A percentile compares a stretch with the other conserved stretches of the same genome.
Evolutionary conservation across 441 rosid genomes (phyloP).

Genomic region (Jatropha multifida): DNA sequence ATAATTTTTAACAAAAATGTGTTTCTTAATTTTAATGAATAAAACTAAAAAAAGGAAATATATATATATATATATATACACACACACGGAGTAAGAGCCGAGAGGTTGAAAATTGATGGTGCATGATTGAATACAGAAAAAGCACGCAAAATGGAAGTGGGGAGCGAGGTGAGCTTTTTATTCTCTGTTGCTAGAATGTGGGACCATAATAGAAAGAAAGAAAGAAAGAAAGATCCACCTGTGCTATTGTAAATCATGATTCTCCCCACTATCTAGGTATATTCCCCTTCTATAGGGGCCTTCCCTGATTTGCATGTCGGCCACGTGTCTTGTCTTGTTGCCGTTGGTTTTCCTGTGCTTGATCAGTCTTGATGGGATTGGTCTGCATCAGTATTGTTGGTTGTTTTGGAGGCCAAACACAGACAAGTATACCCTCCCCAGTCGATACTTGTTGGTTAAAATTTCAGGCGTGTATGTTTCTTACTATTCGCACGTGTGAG

Average conservation of each 20-base stretch:
- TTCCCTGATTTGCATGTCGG: slow-evolving; percentile 55
- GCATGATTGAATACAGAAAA: slow-evolving; percentile 31
- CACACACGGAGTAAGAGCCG: too few relatives aligned
- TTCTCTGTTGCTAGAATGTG: slow-evolving; percentile 1
- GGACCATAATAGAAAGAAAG: slow-evolving; percentile 28
- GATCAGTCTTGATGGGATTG: slow-evolving; percentile 34
- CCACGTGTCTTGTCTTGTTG: slow-evolving; percentile 52
- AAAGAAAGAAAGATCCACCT: slow-evolving; percentile 32
- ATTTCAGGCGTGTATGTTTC: slow-evolving; percentile 15
- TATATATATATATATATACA: too few relatives aligned
- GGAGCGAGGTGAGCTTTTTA: neutral
- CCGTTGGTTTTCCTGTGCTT: slow-evolving; percentile 33
- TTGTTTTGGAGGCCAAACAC: slow-evolving; percentile 47
- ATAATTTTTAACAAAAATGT: too few relatives aligned
- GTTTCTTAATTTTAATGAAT: neutral
- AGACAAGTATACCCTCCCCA: slow-evolving; percentile 28
- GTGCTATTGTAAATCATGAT: slow-evolving; percentile 36
- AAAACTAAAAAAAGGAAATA: neutral
- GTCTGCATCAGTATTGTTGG: slow-evolving; percentile 32
- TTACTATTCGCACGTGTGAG: slow-evolving; percentile 6
- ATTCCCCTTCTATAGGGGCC: slow-evolving; percentile 32
- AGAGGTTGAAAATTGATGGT: slow-evolving; percentile 7
- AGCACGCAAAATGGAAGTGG: slow-evolving; percentile 42
- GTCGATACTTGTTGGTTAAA: slow-evolving; percentile 2
- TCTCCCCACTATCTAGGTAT: slow-evolving; percentile 51